Base-by-base conservation (phyloP, 2,329 filamentous ascomycete genomes). In the Arthrobotrys megalospora region DNA sequence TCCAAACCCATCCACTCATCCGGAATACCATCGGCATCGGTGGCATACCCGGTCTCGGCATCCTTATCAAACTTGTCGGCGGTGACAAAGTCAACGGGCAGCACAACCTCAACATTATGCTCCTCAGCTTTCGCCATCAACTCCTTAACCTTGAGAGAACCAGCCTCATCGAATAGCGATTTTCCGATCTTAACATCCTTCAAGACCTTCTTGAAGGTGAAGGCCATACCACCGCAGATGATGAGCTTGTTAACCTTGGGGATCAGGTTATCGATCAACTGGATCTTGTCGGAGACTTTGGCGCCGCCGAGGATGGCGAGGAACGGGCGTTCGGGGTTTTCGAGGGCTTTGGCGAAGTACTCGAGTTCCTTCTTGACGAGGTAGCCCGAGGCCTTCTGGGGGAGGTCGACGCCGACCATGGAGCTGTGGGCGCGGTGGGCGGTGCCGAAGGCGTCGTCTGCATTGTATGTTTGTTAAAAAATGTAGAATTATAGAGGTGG, bases 361-460 rank as follows among this genome's bases (percentile, higher is more conserved):
- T 99, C 96, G 80, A 99, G 92, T 87, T 99, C 96, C 89, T 98
- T 99, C 92, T 99, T 99, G 89, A 99, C 94, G 83, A 99, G 91
- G 91, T 97, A 99, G 80, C 96, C 96, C 72, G 95, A 93, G 8
- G 96, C 96, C 89, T 97, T 97, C 86, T 98, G 93, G 82, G 95
- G 94, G 60, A 99, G 91, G 81, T 97, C 91, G 80, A 97, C 89
- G 83, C 96, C 96, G 83, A 99, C 96, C 96, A 99, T 99, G 85
- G 95, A 98, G 86, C 94, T 97, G 90, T 99, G 96, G 60, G 93
- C 96, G 85, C 96, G 93, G 89, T 99, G 96, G 79, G 96, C 96
- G 80, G 96, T 99, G 86, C 96, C 96, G 85, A 99, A 99, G 80
- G 96, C 96, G 84, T 99, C 96, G 87, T 99, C 93, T 96, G n/a